Evolutionary conservation across 352 stramenopile species (phyloP), one percentile per base, ranked within the genome.

Genomic region (Pythium volutum): DNA sequence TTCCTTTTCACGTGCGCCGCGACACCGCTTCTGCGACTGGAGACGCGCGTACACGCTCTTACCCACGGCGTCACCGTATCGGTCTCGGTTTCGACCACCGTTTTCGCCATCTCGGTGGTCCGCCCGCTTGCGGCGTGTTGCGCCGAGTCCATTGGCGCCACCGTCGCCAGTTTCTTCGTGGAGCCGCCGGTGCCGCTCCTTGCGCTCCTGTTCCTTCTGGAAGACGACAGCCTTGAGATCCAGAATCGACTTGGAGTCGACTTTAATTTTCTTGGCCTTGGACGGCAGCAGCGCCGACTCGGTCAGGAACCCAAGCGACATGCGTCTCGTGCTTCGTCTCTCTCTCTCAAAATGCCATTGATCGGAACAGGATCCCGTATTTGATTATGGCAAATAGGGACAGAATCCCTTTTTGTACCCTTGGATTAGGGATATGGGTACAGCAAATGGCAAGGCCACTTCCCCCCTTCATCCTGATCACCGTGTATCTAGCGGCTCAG

Each of bases 291-390:
- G 84, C 55, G 89, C 89, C 57, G 84, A 95, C 79, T 97, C 88
- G 4, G 89, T 96, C n/a, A 97, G 68, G 70, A 96, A 97, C 45
- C 89, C 89, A 10, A 97, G 78, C 64, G 87, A 96, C 88, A 97
- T 97, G 23, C 3, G n/a, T n/a, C n/a, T n/a, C n/a, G n/a, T n/a
- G n/a, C n/a, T n/a, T 60, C 42, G n/a, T 31, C 62, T 54, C 7
- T 20, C 36, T 4, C 18, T 43, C 14, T 43, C 14, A 4, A 10
- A 23, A 20, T 47, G n/a, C 15, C 31, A 36, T 11, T 11, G n/a
- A n/a, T n/a, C 34, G 27, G 4, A 33, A 42, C 16, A 3, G 7
- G 36, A 16, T 22, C 16, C 23, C 34, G 55, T 64, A 38, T 38
- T 38, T 14, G 12, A 7, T 38, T 38, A 14, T 38, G 33, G 33